Conservation (phyloP, 345 rosid genomes). For the Eucalyptus microcorys region DNA sequence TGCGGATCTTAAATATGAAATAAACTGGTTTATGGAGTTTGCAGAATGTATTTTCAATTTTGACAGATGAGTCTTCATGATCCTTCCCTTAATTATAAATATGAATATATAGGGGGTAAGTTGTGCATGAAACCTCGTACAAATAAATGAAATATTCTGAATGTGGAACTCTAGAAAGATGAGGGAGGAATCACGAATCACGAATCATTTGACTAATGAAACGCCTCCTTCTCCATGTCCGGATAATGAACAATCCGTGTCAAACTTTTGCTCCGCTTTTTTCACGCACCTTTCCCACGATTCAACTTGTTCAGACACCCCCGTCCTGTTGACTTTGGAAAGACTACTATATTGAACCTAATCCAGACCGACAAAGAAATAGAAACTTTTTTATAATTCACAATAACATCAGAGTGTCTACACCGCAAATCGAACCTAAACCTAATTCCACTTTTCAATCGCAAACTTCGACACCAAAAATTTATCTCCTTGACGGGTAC, state of each 20-base stretch:
- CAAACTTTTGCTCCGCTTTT: not conserved
- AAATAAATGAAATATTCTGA: not conserved
- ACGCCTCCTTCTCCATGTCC: not conserved
- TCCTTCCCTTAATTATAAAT: not conserved
- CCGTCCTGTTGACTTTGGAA: not conserved
- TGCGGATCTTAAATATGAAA: not conserved
- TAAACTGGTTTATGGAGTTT: not conserved
- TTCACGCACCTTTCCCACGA: not conserved
- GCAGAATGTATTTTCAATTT: not conserved
- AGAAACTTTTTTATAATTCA: not conserved
- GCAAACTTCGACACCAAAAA: not conserved
- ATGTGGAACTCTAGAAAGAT: not conserved
- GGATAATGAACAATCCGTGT: not conserved
- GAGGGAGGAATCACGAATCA: not conserved
- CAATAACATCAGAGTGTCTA: not conserved
- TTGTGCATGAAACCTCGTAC: not conserved
- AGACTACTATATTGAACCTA: not conserved
- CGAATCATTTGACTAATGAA: not conserved
- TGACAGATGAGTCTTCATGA: fast-evolving
- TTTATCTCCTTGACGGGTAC: not conserved
- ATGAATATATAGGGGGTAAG: not conserved
- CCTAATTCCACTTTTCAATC: not conserved
- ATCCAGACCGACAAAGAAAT: not conserved
- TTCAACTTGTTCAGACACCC: not conserved
- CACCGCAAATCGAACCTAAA: not conserved